Evolutionary conservation across 768 basidiomycete species (phyloP), one percentile per base, ranked within the genome.

Genomic region (Coprinellus micaceus): DNA sequence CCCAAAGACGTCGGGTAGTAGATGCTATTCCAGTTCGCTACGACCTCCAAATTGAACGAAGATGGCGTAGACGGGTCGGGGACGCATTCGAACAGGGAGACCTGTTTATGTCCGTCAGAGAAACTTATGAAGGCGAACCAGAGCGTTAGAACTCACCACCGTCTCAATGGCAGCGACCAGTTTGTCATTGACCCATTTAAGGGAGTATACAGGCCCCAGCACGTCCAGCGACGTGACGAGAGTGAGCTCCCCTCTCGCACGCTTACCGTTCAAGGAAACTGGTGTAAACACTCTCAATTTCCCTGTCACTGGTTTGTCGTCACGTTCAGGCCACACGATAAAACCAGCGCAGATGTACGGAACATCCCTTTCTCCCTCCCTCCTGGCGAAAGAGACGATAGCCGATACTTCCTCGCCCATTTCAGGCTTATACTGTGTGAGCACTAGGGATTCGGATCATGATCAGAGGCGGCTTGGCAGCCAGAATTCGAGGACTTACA

Each of bases 11-110:
- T 83, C 26, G 94, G 83, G 55, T 89, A 58, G 70, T 94, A 94
- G 54, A 90, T 93, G 66, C 92, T 89, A 60, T 88, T 85, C 87
- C 91, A 94, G 37, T 81, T 74, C 0, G 81, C 67, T 6, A 82
- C 61, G 28, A 74, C 72, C 37, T 74, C 63, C 13, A 89, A 67
- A 4, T 64, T 63, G 60, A 72, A 69, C 1, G 67, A 60, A 30
- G 71, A 61, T 15, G 73, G 61, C 33, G 64, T 62, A 10, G 67
- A 64, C n/a, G 74, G 65, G 33, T 66, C 67, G 15, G 50, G 66
- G 41, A 77, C 73, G 2, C 83, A 66, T 5, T 72, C 66, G 58
- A 72, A 82, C 28, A 81, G 66, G 46, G 78, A 61, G n/a, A 88
- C 73, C 80, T 83, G 58, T 40, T 4, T 6, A 54, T n/a, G 13